Percentiles rank a stretch among this genome's conserved stretches.
These are phyloP conservation scores for Monilinia fructigena DNA, from an alignment of 2,329 filamentous ascomycete genomes.

Conservation along the genomic window DNA sequence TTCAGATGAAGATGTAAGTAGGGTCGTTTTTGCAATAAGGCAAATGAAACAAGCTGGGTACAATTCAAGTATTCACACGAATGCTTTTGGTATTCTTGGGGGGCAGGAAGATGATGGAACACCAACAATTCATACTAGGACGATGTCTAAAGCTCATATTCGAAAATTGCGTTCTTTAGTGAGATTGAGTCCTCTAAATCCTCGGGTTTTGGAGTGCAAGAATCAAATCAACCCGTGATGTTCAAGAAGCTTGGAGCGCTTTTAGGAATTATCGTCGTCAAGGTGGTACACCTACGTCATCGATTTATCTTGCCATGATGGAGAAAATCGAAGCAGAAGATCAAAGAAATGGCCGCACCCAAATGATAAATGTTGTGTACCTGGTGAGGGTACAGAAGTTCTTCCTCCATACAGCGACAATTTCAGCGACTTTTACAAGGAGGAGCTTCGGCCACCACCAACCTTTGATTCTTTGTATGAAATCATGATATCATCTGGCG, in stretches of 20 bases:
- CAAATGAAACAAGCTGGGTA: conserved; percentile 59
- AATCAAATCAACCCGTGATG: conserved; percentile 58
- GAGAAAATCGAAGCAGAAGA: conserved; percentile 50
- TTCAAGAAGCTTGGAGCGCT: conserved; percentile 58
- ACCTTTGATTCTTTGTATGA: conserved; percentile 57
- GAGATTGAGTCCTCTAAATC: conserved; percentile 9
- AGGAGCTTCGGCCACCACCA: conserved; percentile 57
- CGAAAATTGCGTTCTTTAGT: conserved; percentile 18
- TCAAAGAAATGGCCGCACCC: conserved; percentile 32
- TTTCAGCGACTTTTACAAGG: conserved; percentile 63
- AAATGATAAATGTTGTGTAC: conserved; percentile 42
- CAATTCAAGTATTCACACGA: conserved; percentile 46
- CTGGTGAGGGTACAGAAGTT: conserved; percentile 60
- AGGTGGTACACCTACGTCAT: conserved; percentile 42
- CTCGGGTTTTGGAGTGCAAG: conserved; percentile 52
- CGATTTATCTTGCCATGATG: conserved; percentile 61
- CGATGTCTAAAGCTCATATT: conserved; percentile 32
- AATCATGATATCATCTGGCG: conserved; percentile 52
- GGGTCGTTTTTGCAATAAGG: conserved; percentile 52
- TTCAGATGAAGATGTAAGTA: conserved; percentile 53
- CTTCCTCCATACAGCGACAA: conserved; percentile 56
- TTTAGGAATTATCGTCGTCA: conserved; percentile 41
- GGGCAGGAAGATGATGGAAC: conserved; percentile 51
- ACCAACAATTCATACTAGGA: conserved; percentile 57
- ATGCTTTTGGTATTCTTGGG: conserved; percentile 52